Base-by-base conservation (phyloP, 257 asterid species). In the Buddleja alternifolia region DNA sequence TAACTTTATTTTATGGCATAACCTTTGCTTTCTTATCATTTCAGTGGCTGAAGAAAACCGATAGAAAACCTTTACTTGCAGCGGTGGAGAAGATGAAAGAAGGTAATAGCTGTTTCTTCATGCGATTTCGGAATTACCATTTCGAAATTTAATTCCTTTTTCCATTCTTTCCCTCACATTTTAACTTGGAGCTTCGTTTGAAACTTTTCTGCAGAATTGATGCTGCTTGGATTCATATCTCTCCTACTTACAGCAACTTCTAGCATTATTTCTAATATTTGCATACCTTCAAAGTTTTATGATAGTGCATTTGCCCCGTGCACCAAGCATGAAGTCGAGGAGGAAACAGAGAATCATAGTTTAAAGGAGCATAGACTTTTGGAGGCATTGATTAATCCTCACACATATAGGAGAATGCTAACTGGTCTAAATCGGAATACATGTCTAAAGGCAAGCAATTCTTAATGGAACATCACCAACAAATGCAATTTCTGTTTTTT, bases 201-300 rank as follows among this genome's bases (percentile, higher is more conserved):
- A 15, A 55, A 45, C 50, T 67, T 73, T 23, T 36, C 52, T 67
- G 48, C 98, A 91, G 99, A 94, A 73, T 83, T 94, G 86, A 94
- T 94, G 99, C 97, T 94, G 73, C 99, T 94, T 64, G 99, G 99
- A 53, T 94, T 94, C 84, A 89, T 94, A 73, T 94, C 99, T 50
- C 97, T 94, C 55, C 84, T 94, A 36, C 92, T 94, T 14, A 94
- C 99, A 25, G 98, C 96, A 60, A 94, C 92, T 46, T 90, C 98
- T 58, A 88, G 96, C 81, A 78, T 85, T 58, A 94, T 94, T 78
- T 86, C 98, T 45, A 89, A 81, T 70, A 89, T 87, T 55, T 94
- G 99, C 84, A 89, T 94, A 63, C 96, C 97, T 0, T 87, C 96
- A 36, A 89, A 83, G 80, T 87, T 77, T 77, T 94, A 94, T 19